Percentiles rank a stretch among this genome's conserved stretches.
phyloP scores from a whole-genome alignment of 208 protist species.

The Wallacemonas sp. region DNA sequence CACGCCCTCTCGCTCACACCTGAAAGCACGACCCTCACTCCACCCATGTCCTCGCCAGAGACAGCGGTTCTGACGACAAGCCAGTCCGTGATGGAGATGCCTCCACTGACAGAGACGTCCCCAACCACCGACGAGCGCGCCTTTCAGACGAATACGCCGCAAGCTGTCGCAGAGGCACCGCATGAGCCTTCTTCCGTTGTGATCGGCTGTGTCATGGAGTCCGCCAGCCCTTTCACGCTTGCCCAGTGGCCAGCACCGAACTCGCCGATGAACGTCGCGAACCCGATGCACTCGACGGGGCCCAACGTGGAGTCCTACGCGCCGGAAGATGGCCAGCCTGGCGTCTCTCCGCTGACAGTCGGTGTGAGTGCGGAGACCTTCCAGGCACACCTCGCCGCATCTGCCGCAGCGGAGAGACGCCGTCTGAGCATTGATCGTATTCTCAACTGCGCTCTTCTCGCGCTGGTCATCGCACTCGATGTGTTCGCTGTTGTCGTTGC shows the following conservation, averaged over 20 bases:
- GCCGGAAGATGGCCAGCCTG: too few relatives aligned
- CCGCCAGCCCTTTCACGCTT: not conserved
- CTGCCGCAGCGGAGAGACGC: not conserved
- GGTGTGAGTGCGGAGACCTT: not conserved
- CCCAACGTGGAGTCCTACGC: not conserved
- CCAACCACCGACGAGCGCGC: not conserved
- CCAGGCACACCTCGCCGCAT: not conserved
- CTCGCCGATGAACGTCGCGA: too few relatives aligned
- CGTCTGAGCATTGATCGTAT: not conserved
- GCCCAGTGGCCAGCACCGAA: not conserved
- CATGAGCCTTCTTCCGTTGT: not conserved
- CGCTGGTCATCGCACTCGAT: slow-evolving; percentile 1
- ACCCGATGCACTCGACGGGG: not conserved
- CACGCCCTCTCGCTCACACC: not conserved
- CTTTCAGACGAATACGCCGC: too few relatives aligned
- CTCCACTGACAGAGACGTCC: not conserved
- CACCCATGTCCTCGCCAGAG: not conserved
- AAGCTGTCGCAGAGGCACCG: too few relatives aligned
- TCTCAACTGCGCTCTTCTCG: not conserved
- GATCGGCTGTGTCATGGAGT: not conserved
- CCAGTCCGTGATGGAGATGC: not conserved
- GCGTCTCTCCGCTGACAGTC: too few relatives aligned
- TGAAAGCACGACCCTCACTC: not conserved
- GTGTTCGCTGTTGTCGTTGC: not conserved
- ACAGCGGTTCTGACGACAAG: not conserved